Base-by-base conservation (phyloP, 108 stramenopile species). In the Epithemia pelagica region DNA sequence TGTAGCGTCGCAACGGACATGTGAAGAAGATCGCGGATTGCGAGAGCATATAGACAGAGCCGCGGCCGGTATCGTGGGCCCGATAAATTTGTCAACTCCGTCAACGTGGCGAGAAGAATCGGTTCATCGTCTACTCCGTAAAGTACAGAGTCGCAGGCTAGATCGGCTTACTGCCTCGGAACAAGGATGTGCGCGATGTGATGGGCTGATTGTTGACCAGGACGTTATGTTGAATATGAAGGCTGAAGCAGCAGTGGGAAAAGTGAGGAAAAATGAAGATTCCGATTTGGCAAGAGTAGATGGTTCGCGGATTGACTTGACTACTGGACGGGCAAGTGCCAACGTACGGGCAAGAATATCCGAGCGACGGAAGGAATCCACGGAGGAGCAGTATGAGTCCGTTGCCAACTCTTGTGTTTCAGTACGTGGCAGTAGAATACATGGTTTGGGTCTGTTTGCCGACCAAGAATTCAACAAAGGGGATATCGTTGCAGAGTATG, bases 401-500 rank as follows among this genome's bases (percentile, higher is more conserved):
- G 56, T 72, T 2, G 76, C 67, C 29, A 80, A 82, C 62, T 72
- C 66, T 19, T 75, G 79, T 55, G 89, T 93, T 15, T 82, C 82
- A 20, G 81, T 90, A 25, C 73, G 73, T 26, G 87, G 87, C 7
- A 87, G 85, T 62, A 66, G 67, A 20, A 80, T 90, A 53, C 94
- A 95, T 67, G 90, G 90, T 5, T 87, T 87, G 86, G 94, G 94
- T 21, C 72, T 95, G 1, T 71, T 71, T 67, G 82, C 89, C 21
- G 89, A 95, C 58, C 78, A 87, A 59, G 64, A 71, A 10, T 83
- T 92, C 72, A 67, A 74, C 58, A 78, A 85, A 58, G 88, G 82
- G 21, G 95, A 91, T 23, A 80, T 96, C 31, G 92, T 99, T 30
- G 92, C 93, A 2, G 98, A 99, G 71, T 98, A 97, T 72, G 76